Conservation (phyloP, 768 basidiomycete genomes). For the Kwoniella sp. region DNA sequence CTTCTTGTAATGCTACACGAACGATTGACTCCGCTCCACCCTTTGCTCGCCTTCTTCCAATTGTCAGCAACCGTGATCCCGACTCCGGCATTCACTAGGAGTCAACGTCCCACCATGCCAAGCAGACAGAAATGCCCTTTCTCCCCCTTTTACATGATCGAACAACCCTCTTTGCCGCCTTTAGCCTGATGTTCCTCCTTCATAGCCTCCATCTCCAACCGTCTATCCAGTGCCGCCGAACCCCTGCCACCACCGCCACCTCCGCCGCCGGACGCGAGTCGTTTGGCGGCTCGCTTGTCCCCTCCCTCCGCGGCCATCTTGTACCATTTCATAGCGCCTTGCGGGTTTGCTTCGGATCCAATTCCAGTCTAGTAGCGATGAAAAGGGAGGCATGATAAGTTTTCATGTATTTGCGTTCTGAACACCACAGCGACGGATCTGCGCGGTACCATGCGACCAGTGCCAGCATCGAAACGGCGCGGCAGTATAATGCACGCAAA, state of each 20-base stretch:
- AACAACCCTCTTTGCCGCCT: constrained; percentile 50
- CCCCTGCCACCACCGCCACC: constrained; percentile 32
- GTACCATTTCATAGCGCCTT: constrained; percentile 71
- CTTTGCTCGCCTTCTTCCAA: not conserved
- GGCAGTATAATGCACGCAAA: too few relatives aligned
- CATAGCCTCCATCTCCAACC: constrained; percentile 51
- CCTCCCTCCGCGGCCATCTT: constrained; percentile 87
- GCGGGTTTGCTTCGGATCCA: constrained; percentile 50
- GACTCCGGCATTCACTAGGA: not conserved
- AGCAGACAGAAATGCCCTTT: not conserved
- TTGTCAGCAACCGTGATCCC: not conserved
- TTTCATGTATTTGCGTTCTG: not conserved
- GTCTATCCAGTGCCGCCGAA: constrained; percentile 37
- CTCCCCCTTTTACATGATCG: constrained; percentile 44
- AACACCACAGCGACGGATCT: too few relatives aligned
- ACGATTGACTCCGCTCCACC: not conserved
- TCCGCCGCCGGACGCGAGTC: constrained; percentile 67
- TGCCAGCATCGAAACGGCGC: too few relatives aligned
- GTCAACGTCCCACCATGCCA: not conserved
- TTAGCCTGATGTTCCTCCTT: constrained; percentile 41
- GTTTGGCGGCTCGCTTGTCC: constrained; percentile 87
- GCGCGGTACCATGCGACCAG: too few relatives aligned
- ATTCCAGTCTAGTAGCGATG: constrained; percentile 64
- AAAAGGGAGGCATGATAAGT: too few relatives aligned
- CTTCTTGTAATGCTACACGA: not conserved